A percentile compares a stretch with the other conserved stretches of the same genome.
These are phyloP conservation scores for Coelastrella sp. DNA, from an alignment of 139 green algal genomes.

Conservation along the genomic window DNA sequence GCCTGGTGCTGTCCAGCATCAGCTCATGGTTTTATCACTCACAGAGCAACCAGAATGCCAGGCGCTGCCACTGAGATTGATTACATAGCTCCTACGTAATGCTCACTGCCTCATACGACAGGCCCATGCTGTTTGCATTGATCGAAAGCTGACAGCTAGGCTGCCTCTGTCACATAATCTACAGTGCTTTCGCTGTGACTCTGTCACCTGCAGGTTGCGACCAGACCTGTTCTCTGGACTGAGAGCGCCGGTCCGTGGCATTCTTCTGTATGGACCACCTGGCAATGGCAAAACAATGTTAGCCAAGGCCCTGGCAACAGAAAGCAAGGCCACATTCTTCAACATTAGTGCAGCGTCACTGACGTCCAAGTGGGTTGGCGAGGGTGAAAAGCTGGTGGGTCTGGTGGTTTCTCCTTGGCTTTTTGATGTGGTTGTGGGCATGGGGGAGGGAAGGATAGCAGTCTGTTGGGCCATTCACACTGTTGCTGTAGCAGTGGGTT, in stretches of 20 bases:
- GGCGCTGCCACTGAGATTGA: too few species aligned
- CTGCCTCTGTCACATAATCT: too few species aligned
- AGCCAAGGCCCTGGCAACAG: slow-evolving; percentile 72
- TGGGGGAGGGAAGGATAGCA: too few species aligned
- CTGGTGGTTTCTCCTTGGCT: neutral
- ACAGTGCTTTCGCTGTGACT: neutral
- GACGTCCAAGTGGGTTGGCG: slow-evolving; percentile 90
- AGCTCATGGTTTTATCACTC: too few species aligned
- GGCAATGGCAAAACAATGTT: slow-evolving; percentile 92
- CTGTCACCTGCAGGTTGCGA: slow-evolving; percentile 33
- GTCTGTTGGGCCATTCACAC: too few species aligned
- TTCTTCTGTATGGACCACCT: slow-evolving; percentile 91
- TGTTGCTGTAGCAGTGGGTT: too few species aligned
- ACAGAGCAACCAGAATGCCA: too few species aligned
- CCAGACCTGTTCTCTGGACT: slow-evolving; percentile 78
- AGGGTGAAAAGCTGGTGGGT: slow-evolving; percentile 95
- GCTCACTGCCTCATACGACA: too few species aligned
- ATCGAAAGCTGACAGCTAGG: too few species aligned
- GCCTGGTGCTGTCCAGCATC: too few species aligned
- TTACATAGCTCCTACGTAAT: too few species aligned
- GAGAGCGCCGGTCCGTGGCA: slow-evolving; percentile 79
- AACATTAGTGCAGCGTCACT: slow-evolving; percentile 86
- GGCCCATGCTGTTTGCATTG: too few species aligned
- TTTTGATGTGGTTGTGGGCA: neutral
- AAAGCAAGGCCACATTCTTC: slow-evolving; percentile 87